Evolutionary conservation across 768 basidiomycete species (phyloP).

Genomic region (Xanthoconium stramineum): DNA sequence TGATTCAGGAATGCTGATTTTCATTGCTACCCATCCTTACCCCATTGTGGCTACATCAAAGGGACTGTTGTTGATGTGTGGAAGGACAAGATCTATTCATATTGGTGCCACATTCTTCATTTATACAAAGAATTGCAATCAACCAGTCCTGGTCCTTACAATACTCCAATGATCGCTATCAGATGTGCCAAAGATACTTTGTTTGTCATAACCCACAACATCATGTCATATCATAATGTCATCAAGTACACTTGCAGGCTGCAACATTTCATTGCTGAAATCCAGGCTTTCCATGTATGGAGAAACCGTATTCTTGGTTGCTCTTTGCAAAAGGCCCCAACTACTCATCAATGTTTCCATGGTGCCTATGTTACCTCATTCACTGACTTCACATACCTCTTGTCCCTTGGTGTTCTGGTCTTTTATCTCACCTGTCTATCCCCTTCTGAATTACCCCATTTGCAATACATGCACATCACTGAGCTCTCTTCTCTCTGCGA

Average conservation of each 20-base stretch:
- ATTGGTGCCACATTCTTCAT: neutral
- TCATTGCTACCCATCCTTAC: neutral
- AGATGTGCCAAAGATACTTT: neutral
- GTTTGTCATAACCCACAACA: neutral
- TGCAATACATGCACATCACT: neutral
- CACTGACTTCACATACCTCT: neutral
- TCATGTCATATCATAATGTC: neutral
- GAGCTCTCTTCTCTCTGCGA: neutral
- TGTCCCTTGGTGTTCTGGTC: neutral
- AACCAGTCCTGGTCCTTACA: neutral
- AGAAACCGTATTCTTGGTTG: neutral
- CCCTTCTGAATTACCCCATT: neutral
- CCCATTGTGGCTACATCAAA: neutral
- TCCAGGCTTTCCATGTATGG: neutral
- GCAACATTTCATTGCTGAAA: neutral
- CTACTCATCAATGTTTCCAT: neutral
- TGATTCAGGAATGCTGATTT: neutral
- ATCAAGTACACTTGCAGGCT: neutral
- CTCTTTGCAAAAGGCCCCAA: neutral
- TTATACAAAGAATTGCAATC: neutral
- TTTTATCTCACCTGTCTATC: neutral
- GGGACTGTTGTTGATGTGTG: neutral
- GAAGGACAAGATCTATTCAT: neutral
- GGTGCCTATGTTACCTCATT: neutral
- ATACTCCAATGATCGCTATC: neutral